Evolutionary conservation across 2,329 filamentous ascomycete genomes (phyloP).

Genomic region (Claviceps lovelessii): DNA sequence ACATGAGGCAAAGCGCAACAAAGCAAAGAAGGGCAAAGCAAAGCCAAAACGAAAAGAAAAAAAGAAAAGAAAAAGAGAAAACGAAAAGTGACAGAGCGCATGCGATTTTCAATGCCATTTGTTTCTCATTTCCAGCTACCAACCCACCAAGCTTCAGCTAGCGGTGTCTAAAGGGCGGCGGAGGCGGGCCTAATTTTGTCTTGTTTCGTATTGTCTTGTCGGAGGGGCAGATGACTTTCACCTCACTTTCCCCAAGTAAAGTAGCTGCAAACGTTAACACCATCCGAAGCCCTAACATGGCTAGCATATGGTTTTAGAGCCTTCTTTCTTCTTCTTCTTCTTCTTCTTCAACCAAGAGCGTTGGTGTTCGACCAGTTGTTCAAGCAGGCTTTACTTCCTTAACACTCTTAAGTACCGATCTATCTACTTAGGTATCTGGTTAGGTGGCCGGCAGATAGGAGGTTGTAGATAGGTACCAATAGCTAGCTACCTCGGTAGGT

Average conservation of each 20-base stretch:
- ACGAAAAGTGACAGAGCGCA: background rate
- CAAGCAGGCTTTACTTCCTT: background rate
- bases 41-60: background rate
- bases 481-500: too few relatives aligned
- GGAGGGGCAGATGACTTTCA: background rate
- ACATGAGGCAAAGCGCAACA: background rate
- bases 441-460: too few relatives aligned
- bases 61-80: background rate
- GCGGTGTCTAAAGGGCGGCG: background rate
- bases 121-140: background rate
- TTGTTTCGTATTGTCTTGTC: background rate
- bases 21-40: background rate
- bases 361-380: background rate
- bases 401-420: background rate
- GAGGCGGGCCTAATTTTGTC: background rate
- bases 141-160: background rate
- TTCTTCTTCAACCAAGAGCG: background rate
- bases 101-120: background rate
- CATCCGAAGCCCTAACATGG: background rate
- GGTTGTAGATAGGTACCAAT: too few relatives aligned
- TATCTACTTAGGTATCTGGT: background rate
- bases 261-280: too few relatives aligned
- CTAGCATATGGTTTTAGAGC: background rate
- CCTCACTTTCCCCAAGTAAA: background rate
- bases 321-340: background rate